Evolutionary conservation across 495 filamentous ascomycete species (phyloP), one percentile per base, ranked within the genome.

Genomic region (Niebla homalea): DNA sequence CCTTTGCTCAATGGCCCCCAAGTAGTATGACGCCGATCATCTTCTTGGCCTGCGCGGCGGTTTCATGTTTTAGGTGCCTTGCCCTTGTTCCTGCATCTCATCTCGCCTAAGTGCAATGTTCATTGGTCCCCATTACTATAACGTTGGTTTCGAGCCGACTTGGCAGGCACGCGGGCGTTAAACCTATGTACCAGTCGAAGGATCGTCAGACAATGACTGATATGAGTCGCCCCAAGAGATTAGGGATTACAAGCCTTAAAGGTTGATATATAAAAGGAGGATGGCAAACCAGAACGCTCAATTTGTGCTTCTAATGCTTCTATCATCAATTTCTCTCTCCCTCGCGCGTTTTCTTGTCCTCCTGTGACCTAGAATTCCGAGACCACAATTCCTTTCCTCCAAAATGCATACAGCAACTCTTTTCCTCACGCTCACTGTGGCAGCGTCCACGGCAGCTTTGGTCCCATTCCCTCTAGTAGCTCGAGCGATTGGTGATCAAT

Each of bases 341-440:
- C n/a, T 32, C 29, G 7, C 29, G 14, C 14, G 2, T 32, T 32
- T 32, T 32, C 29, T 32, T 32, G 29, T 8, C 29, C 5, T 41
- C 8, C 39, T 7, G 39, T 41, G 14, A 19, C 0, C 39, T 41
- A 37, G 10, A 10, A 10, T 37, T 42, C 39, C 39, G 4, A 45
- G 18, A 23, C 18, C 42, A 23, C 5, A 45, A 2, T 32, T 32
- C 14, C 2, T 2, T 32, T 15, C 42, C 21, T 36, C 3, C 45
- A 48, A 32, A 10, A 53, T 53, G 51, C 22, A 53, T 46, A 16
- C 44, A 18, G n/a, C 32, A 19, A 48, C 29, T 16, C 38, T 53
- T 37, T 3, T 53, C 0, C 32, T 16, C 20, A 12, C 45, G 22
- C 44, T 53, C 5, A 36, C 51, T 18, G n/a, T 19, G 14, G 43